These are phyloP conservation scores for Candida nanaspora DNA, from an alignment of 805 yeast species.

Conservation along the genomic window DNA sequence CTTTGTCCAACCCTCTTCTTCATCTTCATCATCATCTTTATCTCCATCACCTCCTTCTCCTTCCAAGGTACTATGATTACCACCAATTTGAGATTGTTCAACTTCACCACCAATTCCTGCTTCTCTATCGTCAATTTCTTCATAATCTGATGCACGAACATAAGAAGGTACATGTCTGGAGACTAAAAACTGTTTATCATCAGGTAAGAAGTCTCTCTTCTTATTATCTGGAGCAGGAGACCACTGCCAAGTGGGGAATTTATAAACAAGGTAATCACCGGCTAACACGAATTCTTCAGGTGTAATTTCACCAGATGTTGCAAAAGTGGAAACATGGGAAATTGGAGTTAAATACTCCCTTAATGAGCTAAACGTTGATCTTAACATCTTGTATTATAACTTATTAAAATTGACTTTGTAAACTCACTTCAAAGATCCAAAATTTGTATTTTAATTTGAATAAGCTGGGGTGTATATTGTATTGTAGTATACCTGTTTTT, in stretches of 20 bases:
- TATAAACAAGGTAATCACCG: slow-evolving; percentile 85
- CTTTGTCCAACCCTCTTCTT: slow-evolving; percentile 52
- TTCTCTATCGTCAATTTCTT: slow-evolving; percentile 31
- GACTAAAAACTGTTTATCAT: slow-evolving; percentile 78
- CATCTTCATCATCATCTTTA: slow-evolving; percentile 19
- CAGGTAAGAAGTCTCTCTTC: slow-evolving; percentile 69
- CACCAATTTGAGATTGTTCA: no score
- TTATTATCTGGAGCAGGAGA: slow-evolving; percentile 43
- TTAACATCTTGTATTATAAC: slow-evolving; percentile 27
- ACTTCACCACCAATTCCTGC: slow-evolving; percentile 7
- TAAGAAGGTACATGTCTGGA: slow-evolving; percentile 87
- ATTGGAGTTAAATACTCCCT: slow-evolving; percentile 93
- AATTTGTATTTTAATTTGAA: no score
- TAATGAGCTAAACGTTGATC: slow-evolving; percentile 76
- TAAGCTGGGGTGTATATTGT: no score
- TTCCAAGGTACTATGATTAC: no score
- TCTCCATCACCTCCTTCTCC: no score
- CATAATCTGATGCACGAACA: slow-evolving; percentile 55
- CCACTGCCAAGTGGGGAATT: slow-evolving; percentile 98
- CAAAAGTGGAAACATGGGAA: slow-evolving; percentile 77
- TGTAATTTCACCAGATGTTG: slow-evolving; percentile 82
- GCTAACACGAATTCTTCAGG: slow-evolving; percentile 94
- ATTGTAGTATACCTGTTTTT: no score
- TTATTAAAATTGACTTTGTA: no score
- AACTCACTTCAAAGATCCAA: no score